These are phyloP conservation scores for Ophiostoma sp. DNA, from an alignment of 2,329 filamentous ascomycete genomes.

Conservation along the genomic window DNA sequence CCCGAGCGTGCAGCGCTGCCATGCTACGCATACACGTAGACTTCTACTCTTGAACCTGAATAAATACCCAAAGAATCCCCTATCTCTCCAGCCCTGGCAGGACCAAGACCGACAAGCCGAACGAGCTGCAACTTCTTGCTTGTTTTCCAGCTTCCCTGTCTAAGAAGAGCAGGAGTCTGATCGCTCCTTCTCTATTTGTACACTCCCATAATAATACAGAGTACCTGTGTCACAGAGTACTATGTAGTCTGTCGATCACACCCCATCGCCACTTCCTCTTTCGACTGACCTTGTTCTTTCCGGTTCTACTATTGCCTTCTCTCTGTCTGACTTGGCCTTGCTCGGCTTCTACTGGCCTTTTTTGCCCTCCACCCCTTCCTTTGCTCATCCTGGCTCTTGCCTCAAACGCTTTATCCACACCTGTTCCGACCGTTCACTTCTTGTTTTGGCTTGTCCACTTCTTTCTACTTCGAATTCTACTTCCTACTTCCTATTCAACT, in stretches of 20 bases:
- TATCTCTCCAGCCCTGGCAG: slow-evolving; percentile 13
- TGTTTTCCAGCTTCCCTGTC: slow-evolving; percentile 8
- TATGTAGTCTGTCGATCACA: background rate
- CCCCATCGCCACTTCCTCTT: slow-evolving; percentile 13
- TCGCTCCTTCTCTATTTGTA: background rate
- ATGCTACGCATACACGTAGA: background rate
- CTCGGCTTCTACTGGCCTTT: background rate
- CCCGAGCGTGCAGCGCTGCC: background rate
- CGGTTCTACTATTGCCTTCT: background rate
- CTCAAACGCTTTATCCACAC: slow-evolving; percentile 3
- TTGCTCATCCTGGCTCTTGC: background rate
- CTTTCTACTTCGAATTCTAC: background rate
- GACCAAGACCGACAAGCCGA: background rate
- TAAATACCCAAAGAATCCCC: background rate
- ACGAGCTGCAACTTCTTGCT: background rate
- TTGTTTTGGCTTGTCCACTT: background rate
- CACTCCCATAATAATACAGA: background rate
- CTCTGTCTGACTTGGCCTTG: background rate
- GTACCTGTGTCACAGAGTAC: background rate
- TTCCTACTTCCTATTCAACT: background rate
- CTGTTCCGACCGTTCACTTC: slow-evolving; percentile 1
- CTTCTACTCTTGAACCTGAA: background rate
- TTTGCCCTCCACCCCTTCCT: background rate
- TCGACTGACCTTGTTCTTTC: background rate
- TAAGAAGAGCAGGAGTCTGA: background rate